These are phyloP conservation scores for Sporisorium iseilematis-ciliati DNA, from an alignment of 1,284 basidiomycete species.

Conservation along the genomic window DNA sequence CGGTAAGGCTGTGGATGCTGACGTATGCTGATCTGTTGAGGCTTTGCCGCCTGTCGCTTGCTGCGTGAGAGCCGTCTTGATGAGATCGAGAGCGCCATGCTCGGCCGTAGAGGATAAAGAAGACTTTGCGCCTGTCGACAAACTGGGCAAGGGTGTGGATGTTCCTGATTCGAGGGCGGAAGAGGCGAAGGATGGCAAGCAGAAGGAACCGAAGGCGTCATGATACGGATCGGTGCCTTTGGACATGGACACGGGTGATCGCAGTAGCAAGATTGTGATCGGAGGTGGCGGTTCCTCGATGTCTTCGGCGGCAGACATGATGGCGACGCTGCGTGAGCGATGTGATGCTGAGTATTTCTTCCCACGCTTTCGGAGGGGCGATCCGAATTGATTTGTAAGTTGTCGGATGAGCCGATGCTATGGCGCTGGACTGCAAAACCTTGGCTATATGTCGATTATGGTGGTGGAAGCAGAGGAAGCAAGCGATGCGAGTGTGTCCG, in stretches of 20 bases:
- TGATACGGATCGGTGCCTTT: slow-evolving; percentile 68
- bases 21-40: slow-evolving; percentile 12
- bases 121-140: slow-evolving; percentile 11
- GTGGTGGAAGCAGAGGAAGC: not conserved
- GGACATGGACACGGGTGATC: slow-evolving; percentile 62
- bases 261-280: slow-evolving; percentile 58
- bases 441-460: not conserved
- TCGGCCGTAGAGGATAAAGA: slow-evolving; percentile 28
- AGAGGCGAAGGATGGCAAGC: slow-evolving; percentile 63
- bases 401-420: slow-evolving; percentile 5
- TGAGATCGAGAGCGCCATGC: slow-evolving; percentile 34
- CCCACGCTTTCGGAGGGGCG: slow-evolving; percentile 8
- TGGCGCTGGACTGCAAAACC: not conserved
- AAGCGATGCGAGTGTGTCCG: not conserved
- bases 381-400: slow-evolving; percentile 1
- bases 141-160: slow-evolving; percentile 58
- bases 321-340: slow-evolving; percentile 1
- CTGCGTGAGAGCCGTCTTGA: slow-evolving; percentile 31
- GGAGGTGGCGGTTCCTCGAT: slow-evolving; percentile 50
- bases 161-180: slow-evolving; percentile 65
- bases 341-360: slow-evolving; percentile 1
- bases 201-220: slow-evolving; percentile 67
- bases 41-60: slow-evolving; percentile 24
- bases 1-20: slow-evolving; percentile 18
- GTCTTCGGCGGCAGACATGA: slow-evolving; percentile 36